Evolutionary conservation across 495 filamentous ascomycete genomes (phyloP), one percentile per base, ranked within the genome.

Genomic region (Amphirosellinia nigrospora): DNA sequence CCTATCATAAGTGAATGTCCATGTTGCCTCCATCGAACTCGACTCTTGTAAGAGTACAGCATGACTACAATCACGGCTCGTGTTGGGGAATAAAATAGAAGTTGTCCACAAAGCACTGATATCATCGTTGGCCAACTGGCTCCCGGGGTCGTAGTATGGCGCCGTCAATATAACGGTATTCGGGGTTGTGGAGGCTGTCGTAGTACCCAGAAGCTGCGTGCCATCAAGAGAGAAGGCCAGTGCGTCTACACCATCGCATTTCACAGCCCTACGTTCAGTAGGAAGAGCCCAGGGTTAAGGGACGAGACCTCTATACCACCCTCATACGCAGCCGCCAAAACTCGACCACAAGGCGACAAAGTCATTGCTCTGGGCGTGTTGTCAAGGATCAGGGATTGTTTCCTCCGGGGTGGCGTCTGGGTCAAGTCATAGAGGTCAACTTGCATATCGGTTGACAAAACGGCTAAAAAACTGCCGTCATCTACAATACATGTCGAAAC

Each of bases 281-380:
- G 87, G 82, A 21, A 90, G 72, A 10, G 87, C 89, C 82, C 85
- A 11, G 89, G 82, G 43, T 87, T 89, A 23, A 97, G 79, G 7
- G 93, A 90, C 56, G 94, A 89, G 1, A 97, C 92, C 74, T 97
- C 94, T 69, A 97, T 94, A 16, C 91, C 92, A 38, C 92, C 91
- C 72, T 92, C 88, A 81, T 93, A 97, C 13, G 93, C 93, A n/a
- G 93, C 89, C 28, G 93, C 94, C 68, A 97, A 82, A 23, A 97
- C 92, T 52, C 89, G 86, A 26, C 93, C 94, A 59, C 89, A 90
- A 1, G 94, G 94, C 1, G 93, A 94, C 30, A 97, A 82, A 9
- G 90, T 89, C 70, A 97, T 90, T 48, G 91, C 88, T 68, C 91
- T 86, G 71, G 93, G 92, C 65, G 86, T 83, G 81, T 95, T 88